phyloP scores from a whole-genome alignment of 2,329 filamentous ascomycete species.

The Gnomoniopsis sp. region DNA sequence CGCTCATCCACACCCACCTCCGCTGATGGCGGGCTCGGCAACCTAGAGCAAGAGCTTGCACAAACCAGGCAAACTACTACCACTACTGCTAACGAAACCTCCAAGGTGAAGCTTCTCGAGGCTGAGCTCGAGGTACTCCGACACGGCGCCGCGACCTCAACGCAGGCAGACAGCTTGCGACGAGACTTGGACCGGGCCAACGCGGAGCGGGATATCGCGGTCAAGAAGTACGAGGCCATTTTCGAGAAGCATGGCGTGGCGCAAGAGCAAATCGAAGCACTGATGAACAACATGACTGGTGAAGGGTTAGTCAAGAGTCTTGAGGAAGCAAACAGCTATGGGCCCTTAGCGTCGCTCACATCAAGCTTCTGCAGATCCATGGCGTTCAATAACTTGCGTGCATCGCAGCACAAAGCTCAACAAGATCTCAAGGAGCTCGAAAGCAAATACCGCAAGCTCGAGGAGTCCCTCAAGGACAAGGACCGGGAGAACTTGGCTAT shows the following conservation, averaged over 20 bases:
- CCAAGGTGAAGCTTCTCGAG: constrained; percentile 43
- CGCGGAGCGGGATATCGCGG: constrained; percentile 41
- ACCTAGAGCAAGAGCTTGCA: constrained; percentile 56
- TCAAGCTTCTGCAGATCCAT: constrained; percentile 46
- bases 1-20: constrained; percentile 10
- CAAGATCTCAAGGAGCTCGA: constrained; percentile 47
- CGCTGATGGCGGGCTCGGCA: constrained; percentile 22
- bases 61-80: constrained; percentile 37
- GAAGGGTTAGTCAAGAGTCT: constrained; percentile 52
- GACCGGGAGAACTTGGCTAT: constrained; percentile 53
- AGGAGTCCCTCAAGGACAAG: constrained; percentile 47
- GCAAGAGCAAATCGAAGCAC: constrained; percentile 54
- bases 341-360: constrained; percentile 39
- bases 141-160: constrained; percentile 26
- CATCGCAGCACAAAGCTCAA: constrained; percentile 40
- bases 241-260: constrained; percentile 56
- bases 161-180: constrained; percentile 12
- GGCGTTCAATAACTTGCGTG: constrained; percentile 50
- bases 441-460: constrained; percentile 41
- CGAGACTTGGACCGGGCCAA: constrained; percentile 15
- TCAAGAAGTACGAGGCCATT: constrained; percentile 51
- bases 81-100: constrained; percentile 27
- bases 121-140: constrained; percentile 59
- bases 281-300: constrained; percentile 47
- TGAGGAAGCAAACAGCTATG: constrained; percentile 30